Conservation (phyloP, 306 rosid genomes). For the Glycine latifolia region DNA sequence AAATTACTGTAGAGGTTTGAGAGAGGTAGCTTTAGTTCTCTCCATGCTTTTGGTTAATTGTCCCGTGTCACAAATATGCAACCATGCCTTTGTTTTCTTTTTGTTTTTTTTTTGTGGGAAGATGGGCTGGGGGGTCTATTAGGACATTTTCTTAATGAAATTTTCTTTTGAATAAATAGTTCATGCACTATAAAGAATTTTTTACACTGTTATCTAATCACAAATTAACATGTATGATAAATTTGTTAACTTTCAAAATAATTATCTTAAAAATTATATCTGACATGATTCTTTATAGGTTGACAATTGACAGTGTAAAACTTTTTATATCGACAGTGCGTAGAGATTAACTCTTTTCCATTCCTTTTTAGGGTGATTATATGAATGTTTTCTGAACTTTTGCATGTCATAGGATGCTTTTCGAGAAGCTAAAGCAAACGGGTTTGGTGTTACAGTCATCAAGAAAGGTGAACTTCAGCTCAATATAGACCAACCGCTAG, state of each 20-base stretch:
- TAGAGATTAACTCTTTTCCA: too few species aligned
- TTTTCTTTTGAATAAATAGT: too few species aligned
- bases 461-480: conserved; percentile 89
- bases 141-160: not conserved
- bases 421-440: conserved; percentile 86
- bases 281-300: too few species aligned
- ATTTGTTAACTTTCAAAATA: too few species aligned
- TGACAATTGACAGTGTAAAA: too few species aligned
- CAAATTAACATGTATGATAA: too few species aligned
- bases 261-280: too few species aligned
- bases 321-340: too few species aligned
- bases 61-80: conserved; percentile 2
- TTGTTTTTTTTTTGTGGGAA: not conserved
- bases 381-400: conserved; percentile 40
- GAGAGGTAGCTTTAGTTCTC: not conserved
- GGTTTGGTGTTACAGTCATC: conserved; percentile 83
- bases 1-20: conserved; percentile 19
- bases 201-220: too few species aligned
- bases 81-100: conserved; percentile 2
- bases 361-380: not conserved
- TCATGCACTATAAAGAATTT: too few species aligned
- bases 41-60: conserved; percentile 34
- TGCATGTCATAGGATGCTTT: conserved; percentile 69
- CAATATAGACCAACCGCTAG: conserved; percentile 83
- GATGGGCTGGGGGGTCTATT: not conserved